Base-by-base conservation (phyloP, 805 yeast species). In the Kodamaea leandrae region DNA sequence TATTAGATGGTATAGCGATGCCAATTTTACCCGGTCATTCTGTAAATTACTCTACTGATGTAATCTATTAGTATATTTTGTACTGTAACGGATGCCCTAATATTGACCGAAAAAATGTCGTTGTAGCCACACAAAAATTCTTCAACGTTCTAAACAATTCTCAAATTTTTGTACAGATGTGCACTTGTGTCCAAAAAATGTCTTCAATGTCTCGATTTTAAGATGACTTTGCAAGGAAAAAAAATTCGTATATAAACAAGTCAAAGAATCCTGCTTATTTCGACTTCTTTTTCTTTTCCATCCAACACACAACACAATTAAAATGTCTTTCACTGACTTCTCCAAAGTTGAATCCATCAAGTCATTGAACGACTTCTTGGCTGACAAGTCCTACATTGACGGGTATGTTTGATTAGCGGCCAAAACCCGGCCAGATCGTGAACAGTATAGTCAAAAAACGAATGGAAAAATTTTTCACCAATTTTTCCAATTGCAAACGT, bases 301-400 rank as follows among this genome's bases (percentile, higher is more conserved):
- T 30, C 17, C 13, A 30, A 4, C 21, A 30, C 13, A 6, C 33
- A 16, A 16, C 33, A 30, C 33, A 30, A 30, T 16, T 30, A 68
- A 43, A 62, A 83, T 84, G 90, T 80, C 90, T 63, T 83, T 77
- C 78, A 66, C 88, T 48, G 89, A 84, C 67, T 84, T 83, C 79
- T 78, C 91, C 54, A 83, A 82, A 71, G 75, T 79, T 61, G 89
- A 83, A 53, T 47, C 71, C 51, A 55, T 70, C 51, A 69, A 68
- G 62, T 64, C 86, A 66, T 82, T 90, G 68, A 82, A 90, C 86
- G 77, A 78, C 58, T 80, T 77, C 79, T 82, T 90, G 71, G 88
- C 85, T 70, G 91, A 85, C 76, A 86, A 88, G 80, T 86, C 96
- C 57, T 90, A 89, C 87, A 67, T 90, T 60, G 90, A 86, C 71